Base-by-base conservation (phyloP, 1,284 basidiomycete genomes). In the Sporisorium sorghi region DNA sequence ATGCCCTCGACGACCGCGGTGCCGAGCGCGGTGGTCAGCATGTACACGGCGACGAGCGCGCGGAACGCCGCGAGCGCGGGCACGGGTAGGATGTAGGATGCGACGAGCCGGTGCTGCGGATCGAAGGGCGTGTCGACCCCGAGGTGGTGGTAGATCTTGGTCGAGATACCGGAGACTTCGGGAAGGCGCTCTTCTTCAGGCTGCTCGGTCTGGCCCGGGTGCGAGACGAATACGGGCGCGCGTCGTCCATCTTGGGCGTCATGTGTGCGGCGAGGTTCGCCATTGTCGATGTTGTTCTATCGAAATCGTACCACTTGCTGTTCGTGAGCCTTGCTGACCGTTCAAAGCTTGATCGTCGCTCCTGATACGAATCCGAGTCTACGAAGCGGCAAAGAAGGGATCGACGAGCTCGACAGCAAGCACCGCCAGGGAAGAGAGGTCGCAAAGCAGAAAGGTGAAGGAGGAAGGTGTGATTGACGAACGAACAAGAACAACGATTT, bases 51-150 rank as follows among this genome's bases (percentile, higher is more conserved):
- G 23, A 91, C 73, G 9, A 87, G 64, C 39, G 88, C 76, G 50
- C 90, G 87, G 30, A 89, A 67, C 1, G 65, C 58, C 1, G 87
- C 89, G 30, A 91, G 87, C 7, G 82, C 67, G 26, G 77, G 40
- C 10, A 89, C 86, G 2, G 88, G 85, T 51, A 90, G 73, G 69
- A 89, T 55, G 28, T 89, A 89, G 0, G 90, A 91, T 0, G 91
- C 89, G 63, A 91, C 89, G 76, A 87, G 86, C 58, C 84, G 85
- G 76, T 87, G 85, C 5, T 81, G 67, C 0, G 88, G 83, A 85
- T 91, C 90, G 79, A 91, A 91, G n/a, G 80, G 84, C 5, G 73
- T 54, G 5, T 71, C 67, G 19, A 83, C 81, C 42, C 85, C 85
- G 26, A 82, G 76, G 44, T 56, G 74, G 76, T 73, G 72, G 74